Evolutionary conservation across 2,329 filamentous ascomycete genomes (phyloP).

Genomic region (Aureobasidium sp.): DNA sequence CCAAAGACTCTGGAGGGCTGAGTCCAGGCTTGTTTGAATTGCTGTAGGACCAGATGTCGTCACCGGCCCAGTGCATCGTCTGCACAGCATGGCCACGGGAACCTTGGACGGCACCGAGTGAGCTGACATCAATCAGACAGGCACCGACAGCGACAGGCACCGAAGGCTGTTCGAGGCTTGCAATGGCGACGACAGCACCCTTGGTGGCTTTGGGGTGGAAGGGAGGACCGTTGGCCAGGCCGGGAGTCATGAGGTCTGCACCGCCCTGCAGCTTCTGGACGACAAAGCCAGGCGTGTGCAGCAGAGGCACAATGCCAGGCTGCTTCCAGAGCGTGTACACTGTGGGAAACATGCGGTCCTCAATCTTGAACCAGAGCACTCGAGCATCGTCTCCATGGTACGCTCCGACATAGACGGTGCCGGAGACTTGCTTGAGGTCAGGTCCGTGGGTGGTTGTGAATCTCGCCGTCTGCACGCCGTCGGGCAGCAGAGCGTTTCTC

Average conservation of each 20-base stretch:
- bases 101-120: conserved; percentile 47
- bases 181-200: conserved; percentile 54
- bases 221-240: conserved; percentile 54
- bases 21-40: conserved; percentile 44
- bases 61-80: conserved; percentile 58
- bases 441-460: conserved; percentile 59
- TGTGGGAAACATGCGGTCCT: conserved; percentile 46
- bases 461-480: conserved; percentile 52
- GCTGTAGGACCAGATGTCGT: conserved; percentile 60
- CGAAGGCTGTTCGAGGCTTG: conserved; percentile 48
- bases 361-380: conserved; percentile 56
- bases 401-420: conserved; percentile 55
- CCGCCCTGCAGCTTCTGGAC: conserved; percentile 55
- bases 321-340: conserved; percentile 62
- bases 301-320: conserved; percentile 49
- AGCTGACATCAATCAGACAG: conserved; percentile 55
- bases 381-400: conserved; percentile 49
- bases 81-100: conserved; percentile 56
- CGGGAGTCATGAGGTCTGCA: conserved; percentile 61
- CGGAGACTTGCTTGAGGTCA: conserved; percentile 51
- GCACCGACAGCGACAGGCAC: conserved; percentile 56
- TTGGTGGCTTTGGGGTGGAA: conserved; percentile 52
- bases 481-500: conserved; percentile 53
- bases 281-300: conserved; percentile 54
- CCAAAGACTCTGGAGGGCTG: conserved; percentile 43